Conservation (phyloP, 495 filamentous ascomycete species). For the Trichoderma reesei region DNA sequence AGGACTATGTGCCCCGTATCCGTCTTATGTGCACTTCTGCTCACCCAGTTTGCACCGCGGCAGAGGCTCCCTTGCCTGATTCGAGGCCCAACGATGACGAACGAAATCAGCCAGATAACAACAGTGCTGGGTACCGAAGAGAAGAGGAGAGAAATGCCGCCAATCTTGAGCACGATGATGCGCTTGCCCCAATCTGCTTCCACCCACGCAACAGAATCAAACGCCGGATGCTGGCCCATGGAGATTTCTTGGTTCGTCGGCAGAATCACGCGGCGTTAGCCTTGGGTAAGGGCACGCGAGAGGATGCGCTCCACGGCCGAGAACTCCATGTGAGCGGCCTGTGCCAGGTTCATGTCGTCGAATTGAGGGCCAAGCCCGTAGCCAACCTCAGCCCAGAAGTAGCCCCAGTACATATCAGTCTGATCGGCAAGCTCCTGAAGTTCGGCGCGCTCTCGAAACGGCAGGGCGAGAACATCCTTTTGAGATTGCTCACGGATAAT, state of each 20-base stretch:
- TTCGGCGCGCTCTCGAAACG: slow-evolving; percentile 19
- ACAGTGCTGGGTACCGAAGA: not conserved
- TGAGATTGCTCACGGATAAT: slow-evolving; percentile 40
- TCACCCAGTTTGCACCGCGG: not conserved
- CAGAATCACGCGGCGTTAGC: not conserved
- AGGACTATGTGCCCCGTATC: not conserved
- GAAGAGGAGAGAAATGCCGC: not conserved
- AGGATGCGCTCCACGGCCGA: slow-evolving; percentile 30
- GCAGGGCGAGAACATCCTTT: slow-evolving; percentile 14
- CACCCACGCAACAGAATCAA: not conserved
- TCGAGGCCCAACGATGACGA: no score
- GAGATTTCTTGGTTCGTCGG: not conserved
- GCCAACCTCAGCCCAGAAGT: slow-evolving; percentile 24
- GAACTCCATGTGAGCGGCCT: slow-evolving; percentile 29
- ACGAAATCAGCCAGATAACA: no score
- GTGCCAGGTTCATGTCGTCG: slow-evolving; percentile 25
- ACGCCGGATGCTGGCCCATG: not conserved
- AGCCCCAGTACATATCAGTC: slow-evolving; percentile 31
- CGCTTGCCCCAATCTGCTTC: no score
- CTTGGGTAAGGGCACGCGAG: slow-evolving; percentile 17
- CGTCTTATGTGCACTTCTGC: not conserved
- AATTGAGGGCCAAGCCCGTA: slow-evolving; percentile 18
- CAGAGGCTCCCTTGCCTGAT: not conserved
- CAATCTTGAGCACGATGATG: not conserved
- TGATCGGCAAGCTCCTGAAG: slow-evolving; percentile 25